A percentile compares a stretch with the other conserved stretches of the same genome.
phyloP scores from a whole-genome alignment of 257 asterid species.

The Paraleonurus japonicus region DNA sequence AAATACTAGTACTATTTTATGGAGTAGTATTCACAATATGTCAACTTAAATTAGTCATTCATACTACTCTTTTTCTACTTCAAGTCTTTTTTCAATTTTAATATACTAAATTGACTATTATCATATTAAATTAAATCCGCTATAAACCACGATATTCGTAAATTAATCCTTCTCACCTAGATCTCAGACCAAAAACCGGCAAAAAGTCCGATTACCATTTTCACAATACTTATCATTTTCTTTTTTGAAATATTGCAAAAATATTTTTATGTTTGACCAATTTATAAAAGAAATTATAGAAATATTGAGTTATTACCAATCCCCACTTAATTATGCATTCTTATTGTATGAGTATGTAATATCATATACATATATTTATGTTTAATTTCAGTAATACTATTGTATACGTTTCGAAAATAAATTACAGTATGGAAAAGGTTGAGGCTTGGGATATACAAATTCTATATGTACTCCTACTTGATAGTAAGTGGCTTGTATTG shows the following conservation, averaged over 20 bases:
- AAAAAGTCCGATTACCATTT: not conserved
- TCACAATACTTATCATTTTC: not conserved
- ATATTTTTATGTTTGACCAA: not conserved
- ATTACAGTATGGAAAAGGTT: too few species aligned
- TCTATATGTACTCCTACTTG: not conserved
- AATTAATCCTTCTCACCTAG: not conserved
- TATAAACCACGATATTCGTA: not conserved
- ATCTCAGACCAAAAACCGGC: not conserved
- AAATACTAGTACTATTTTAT: not conserved
- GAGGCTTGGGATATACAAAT: too few species aligned
- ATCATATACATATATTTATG: not conserved
- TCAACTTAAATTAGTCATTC: slow-evolving; percentile 12
- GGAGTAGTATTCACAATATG: not conserved
- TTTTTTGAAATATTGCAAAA: not conserved
- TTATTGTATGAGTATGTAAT: too few species aligned
- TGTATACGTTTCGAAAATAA: too few species aligned
- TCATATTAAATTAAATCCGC: too few species aligned
- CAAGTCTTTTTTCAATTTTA: not conserved
- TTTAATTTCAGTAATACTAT: not conserved
- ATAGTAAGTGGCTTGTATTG: not conserved
- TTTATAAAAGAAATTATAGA: too few species aligned
- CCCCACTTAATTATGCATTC: not conserved
- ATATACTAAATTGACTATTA: too few species aligned
- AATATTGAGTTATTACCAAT: not conserved
- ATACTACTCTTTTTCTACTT: not conserved